Evolutionary conservation across 495 filamentous ascomycete genomes (phyloP).

Genomic region (Neurospora sublineolata): DNA sequence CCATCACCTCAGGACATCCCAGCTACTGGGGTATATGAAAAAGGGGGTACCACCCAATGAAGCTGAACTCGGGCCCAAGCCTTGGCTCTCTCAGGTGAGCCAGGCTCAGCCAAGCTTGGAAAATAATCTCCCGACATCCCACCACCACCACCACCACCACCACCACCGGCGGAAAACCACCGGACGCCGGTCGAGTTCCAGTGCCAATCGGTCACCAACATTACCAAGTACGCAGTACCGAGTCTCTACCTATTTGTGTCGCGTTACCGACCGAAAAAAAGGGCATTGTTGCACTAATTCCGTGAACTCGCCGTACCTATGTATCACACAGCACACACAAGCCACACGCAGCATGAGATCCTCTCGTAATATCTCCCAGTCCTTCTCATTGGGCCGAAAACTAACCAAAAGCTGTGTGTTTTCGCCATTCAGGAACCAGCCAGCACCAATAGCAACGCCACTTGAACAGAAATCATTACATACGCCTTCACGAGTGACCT

Average conservation of each 20-base stretch:
- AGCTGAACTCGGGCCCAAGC: background rate
- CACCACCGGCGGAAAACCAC: background rate
- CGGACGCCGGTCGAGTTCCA: background rate
- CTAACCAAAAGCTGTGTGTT: background rate
- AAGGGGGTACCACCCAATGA: background rate
- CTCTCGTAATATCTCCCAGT: conserved; percentile 11
- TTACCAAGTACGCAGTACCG: background rate
- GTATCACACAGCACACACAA: background rate
- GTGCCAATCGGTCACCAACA: background rate
- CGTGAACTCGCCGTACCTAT: background rate
- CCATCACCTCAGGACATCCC: background rate
- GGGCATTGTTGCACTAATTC: background rate
- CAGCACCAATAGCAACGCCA: background rate
- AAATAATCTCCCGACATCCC: background rate
- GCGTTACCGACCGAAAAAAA: background rate
- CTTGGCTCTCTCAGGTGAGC: background rate
- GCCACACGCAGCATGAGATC: conserved; percentile 9
- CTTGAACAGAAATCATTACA: background rate
- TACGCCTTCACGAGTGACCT: background rate
- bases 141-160: background rate
- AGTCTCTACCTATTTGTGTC: background rate
- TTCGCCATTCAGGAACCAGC: background rate
- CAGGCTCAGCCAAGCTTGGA: background rate
- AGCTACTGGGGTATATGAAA: background rate
- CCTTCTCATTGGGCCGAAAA: conserved; percentile 5